Conservation (phyloP, 257 asterid genomes). For the Lithospermum erythrorhizon region DNA sequence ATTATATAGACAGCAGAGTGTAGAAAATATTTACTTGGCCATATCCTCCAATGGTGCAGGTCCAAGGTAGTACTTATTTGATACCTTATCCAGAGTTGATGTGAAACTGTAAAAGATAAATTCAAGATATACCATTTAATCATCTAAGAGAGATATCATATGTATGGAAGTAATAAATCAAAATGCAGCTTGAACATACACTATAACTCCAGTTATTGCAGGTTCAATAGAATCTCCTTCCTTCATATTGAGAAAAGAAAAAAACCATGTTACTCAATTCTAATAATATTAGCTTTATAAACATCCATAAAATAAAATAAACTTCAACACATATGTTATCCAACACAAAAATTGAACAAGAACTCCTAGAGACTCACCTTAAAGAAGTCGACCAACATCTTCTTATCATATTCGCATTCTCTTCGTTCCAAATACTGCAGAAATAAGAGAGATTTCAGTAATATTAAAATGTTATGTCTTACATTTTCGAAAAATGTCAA, state of each 20-base stretch:
- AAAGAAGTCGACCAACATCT: conserved; percentile 61
- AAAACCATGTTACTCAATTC: neutral
- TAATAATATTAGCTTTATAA: no score
- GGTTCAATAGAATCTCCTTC: conserved; percentile 63
- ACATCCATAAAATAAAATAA: no score
- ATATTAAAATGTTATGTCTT: no score
- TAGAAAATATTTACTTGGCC: conserved; percentile 24
- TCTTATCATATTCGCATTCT: conserved; percentile 83
- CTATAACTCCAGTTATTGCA: conserved; percentile 53
- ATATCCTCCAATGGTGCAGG: conserved; percentile 87
- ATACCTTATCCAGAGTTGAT: conserved; percentile 66
- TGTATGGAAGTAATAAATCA: neutral
- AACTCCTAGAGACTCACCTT: conserved; percentile 23
- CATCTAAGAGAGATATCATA: no score
- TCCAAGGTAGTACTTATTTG: conserved; percentile 78
- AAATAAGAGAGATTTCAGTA: neutral
- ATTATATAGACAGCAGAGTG: neutral
- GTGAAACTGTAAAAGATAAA: conserved; percentile 49
- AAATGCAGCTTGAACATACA: conserved; percentile 30
- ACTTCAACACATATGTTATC: no score
- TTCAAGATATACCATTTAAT: neutral
- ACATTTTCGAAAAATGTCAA: no score
- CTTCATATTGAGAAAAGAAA: conserved; percentile 18
- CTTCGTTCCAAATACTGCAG: conserved; percentile 72
- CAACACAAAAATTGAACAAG: no score